These are phyloP conservation scores for Colletotrichum eleusines DNA, from an alignment of 2,329 filamentous ascomycete genomes.

Conservation along the genomic window DNA sequence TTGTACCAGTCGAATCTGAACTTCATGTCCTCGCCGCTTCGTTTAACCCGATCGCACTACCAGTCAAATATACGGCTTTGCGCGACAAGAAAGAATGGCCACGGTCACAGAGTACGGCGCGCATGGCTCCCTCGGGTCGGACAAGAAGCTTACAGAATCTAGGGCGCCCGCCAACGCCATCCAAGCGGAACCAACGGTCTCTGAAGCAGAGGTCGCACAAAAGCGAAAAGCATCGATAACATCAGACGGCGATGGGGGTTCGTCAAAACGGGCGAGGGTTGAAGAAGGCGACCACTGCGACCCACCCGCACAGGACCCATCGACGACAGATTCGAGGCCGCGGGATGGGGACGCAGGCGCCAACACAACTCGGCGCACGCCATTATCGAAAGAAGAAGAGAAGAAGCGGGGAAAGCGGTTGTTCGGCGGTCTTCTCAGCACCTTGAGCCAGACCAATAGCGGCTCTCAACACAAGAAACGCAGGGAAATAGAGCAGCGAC, in stretches of 20 bases:
- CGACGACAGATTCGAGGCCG: neutral
- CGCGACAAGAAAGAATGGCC: conserved; percentile 22
- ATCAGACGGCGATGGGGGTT: conserved; percentile 40
- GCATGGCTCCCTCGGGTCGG: neutral
- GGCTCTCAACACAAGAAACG: conserved; percentile 75
- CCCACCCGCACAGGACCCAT: conserved; percentile 4
- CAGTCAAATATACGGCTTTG: neutral
- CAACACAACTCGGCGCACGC: conserved; percentile 52
- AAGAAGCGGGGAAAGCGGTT: conserved; percentile 86
- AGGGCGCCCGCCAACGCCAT: conserved; percentile 23
- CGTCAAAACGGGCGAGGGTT: conserved; percentile 39
- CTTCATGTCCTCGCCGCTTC: neutral
- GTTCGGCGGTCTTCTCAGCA: conserved; percentile 85
- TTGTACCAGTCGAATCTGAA: neutral
- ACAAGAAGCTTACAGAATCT: conserved; percentile 21
- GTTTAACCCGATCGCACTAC: neutral
- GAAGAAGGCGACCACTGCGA: conserved; percentile 28
- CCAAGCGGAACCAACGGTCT: conserved; percentile 10
- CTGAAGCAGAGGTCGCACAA: conserved; percentile 36
- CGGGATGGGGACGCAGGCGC: conserved; percentile 35
- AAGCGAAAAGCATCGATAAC: conserved; percentile 51
- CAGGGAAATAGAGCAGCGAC: conserved; percentile 84
- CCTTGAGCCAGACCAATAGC: conserved; percentile 78
- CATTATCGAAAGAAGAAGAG: conserved; percentile 69
- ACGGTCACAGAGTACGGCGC: conserved; percentile 26